Conservation (phyloP, 116 monocot species). For the Zostera marina region DNA sequence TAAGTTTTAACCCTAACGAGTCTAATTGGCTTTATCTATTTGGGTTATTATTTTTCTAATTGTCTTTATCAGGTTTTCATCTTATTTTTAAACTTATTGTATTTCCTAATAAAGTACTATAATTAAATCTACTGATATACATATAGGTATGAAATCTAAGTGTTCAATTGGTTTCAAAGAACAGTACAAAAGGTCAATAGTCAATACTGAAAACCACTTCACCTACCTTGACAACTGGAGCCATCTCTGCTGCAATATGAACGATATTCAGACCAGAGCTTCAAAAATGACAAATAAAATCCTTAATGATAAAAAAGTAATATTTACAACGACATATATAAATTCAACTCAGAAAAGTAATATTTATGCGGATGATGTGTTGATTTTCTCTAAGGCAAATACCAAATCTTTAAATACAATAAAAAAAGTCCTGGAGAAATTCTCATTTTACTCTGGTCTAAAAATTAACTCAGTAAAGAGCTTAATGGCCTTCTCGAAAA, state of each 20-base stretch:
- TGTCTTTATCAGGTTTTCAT: too few relatives aligned
- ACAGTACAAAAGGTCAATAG: neutral
- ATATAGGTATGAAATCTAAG: neutral
- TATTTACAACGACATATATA: neutral
- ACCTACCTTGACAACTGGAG: conserved; percentile 89
- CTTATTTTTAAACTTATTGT: neutral
- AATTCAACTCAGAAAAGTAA: neutral
- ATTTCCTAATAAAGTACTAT: neutral
- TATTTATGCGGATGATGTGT: too few relatives aligned
- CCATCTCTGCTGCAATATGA: conserved; percentile 96
- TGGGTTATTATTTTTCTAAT: too few relatives aligned
- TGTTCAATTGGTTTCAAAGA: neutral
- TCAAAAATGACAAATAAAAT: conserved; percentile 7
- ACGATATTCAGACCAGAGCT: conserved; percentile 64
- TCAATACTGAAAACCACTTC: neutral
- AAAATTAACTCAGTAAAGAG: too few relatives aligned
- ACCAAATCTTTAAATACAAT: too few relatives aligned
- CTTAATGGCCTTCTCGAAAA: too few relatives aligned
- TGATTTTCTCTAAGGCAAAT: too few relatives aligned
- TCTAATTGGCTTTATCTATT: too few relatives aligned
- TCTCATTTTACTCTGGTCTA: too few relatives aligned
- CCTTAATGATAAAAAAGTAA: conserved; percentile 4
- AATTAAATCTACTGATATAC: neutral
- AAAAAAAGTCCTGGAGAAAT: too few relatives aligned
- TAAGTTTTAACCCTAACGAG: too few relatives aligned